Evolutionary conservation across 108 stramenopile genomes (phyloP), one percentile per base, ranked within the genome.

Genomic region (Cyclostephanos tholiformis): DNA sequence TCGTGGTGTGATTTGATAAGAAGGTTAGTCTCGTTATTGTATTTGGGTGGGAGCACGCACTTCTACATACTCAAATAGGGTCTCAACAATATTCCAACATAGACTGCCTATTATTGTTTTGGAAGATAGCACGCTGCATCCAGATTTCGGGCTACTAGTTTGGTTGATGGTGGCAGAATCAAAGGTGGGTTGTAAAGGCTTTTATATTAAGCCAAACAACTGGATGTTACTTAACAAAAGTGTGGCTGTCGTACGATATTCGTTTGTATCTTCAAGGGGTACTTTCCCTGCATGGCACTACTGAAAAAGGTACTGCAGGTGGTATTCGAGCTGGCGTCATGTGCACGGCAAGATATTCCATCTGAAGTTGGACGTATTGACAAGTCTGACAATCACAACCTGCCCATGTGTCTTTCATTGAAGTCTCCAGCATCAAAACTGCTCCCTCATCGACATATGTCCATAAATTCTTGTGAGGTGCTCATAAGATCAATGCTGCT

Each of bases 151-250:
- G 0, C 72, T 97, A n/a, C 55, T 96, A 25, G 87, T 89, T 2
- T 97, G 96, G 96, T 77, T 94, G 27, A 95, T 96, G 95, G 83
- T 89, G 61, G 96, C 97, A 4, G 84, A 89, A 23, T 87, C 86
- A n/a, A 96, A 97, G 76, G 89, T 83, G 0, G 68, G 11, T 85
- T 14, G 20, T n/a, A 20, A 14, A 25, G 3, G 20, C 2, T 20
- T 55, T 11, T 55, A 1, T 55, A 4, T 9, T 55, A 27, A 1
- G 6, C 10, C 26, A 0, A 26, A 3, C 44, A 17, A 26, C 53
- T 12, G 26, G 23, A 63, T 13, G 65, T 0, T 29, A 17, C 16
- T 36, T 48, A 27, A 41, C 12, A 63, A 46, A 16, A 22, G 13
- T 16, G 23, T 11, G 26, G n/a, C n/a, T n/a, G n/a, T n/a, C n/a